A percentile compares a stretch with the other conserved stretches of the same genome.
phyloP scores from a whole-genome alignment of 192 early-diverging fungal species.

The Coemansia sp. region DNA sequence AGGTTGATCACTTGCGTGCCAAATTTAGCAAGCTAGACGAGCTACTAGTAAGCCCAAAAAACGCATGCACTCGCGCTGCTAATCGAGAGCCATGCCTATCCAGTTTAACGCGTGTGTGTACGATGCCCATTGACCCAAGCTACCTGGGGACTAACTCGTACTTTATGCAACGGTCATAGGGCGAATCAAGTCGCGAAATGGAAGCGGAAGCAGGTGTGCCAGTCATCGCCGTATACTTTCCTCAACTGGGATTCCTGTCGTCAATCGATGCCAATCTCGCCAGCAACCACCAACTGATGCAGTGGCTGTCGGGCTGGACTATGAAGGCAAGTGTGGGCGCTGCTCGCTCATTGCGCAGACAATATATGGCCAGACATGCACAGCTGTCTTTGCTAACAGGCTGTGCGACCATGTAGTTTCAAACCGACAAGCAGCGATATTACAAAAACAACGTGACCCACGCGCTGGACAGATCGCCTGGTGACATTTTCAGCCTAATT shows the following conservation, averaged over 20 bases:
- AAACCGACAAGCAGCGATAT: constrained; percentile 43
- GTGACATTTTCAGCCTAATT: constrained; percentile 82
- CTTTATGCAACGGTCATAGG: constrained; percentile 4
- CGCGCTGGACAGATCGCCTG: constrained; percentile 71
- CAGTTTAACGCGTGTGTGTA: too few relatives aligned
- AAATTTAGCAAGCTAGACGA: constrained; percentile 18
- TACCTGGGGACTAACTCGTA: not conserved
- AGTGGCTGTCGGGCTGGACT: constrained; percentile 9
- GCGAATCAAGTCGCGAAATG: constrained; percentile 28
- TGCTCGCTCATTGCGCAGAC: not conserved
- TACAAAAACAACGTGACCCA: constrained; percentile 38
- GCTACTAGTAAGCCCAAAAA: constrained; percentile 25
- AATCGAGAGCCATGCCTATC: too few relatives aligned
- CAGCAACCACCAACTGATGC: not conserved
- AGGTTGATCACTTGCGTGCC: constrained; percentile 28
- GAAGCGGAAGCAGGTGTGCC: constrained; percentile 17
- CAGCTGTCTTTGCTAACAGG: not conserved
- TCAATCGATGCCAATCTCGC: constrained; percentile 22
- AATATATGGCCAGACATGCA: not conserved
- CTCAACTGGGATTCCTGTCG: constrained; percentile 46
- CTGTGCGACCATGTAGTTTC: constrained; percentile 18
- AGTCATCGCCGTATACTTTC: constrained; percentile 39
- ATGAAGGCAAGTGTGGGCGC: constrained; percentile 10
- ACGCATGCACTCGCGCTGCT: too few relatives aligned
- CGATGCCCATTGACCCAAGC: not conserved